Evolutionary conservation across 139 green algal species (phyloP).

Genomic region (Volvox africanus): DNA sequence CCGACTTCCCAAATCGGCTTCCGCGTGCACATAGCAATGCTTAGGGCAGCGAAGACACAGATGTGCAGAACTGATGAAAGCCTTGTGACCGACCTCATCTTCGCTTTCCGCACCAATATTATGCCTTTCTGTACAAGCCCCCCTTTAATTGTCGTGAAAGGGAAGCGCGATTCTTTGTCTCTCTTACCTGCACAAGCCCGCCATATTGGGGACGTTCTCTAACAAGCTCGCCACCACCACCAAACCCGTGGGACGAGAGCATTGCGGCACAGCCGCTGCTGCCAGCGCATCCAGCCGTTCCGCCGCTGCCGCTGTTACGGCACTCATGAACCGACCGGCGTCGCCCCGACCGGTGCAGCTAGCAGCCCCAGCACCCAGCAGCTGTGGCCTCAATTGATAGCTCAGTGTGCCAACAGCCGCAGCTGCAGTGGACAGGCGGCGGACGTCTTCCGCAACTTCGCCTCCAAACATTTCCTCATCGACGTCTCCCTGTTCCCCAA

Average conservation of each 20-base stretch:
- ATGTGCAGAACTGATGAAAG: no score
- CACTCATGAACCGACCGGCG: slow-evolving; percentile 62
- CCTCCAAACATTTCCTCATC: background rate
- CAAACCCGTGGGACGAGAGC: slow-evolving; percentile 61
- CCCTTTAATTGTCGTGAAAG: no score
- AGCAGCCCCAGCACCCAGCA: background rate
- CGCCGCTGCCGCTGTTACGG: background rate
- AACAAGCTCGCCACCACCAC: slow-evolving; percentile 90
- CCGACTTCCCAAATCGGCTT: no score
- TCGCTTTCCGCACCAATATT: no score
- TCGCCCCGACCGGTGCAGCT: slow-evolving; percentile 51
- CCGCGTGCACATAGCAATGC: no score
- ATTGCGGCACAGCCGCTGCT: background rate
- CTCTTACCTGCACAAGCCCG: slow-evolving; percentile 73
- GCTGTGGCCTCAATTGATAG: slow-evolving; percentile 39
- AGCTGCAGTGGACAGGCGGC: no score
- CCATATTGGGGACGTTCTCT: slow-evolving; percentile 88
- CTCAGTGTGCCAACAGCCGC: background rate
- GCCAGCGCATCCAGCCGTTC: slow-evolving; percentile 32
- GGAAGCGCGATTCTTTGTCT: no score
- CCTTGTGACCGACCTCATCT: no score
- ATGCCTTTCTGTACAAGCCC: no score
- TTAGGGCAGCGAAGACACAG: no score
- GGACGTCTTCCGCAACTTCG: background rate
- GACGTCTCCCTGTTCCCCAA: background rate